Base-by-base conservation (phyloP, 306 rosid genomes). In the Citrullus amarus region DNA sequence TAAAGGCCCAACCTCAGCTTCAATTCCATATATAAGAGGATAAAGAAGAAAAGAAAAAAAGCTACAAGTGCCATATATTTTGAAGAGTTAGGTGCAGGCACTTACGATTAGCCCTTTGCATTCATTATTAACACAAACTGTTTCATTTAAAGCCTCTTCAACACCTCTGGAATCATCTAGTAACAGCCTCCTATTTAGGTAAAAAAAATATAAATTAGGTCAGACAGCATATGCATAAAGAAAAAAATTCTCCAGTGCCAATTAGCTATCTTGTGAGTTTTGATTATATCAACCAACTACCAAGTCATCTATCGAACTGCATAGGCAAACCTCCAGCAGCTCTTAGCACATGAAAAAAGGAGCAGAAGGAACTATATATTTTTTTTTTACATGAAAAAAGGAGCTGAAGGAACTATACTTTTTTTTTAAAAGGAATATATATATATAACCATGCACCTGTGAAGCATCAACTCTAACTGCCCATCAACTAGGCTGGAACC, bases 141-240 rank as follows among this genome's bases (percentile, higher is more conserved):
- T 92, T 88, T 95, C 97, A 78, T 92, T 92, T 38, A 95, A 80
- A 74, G 93, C 89, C 87, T 95, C 99, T 1, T 6, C 92, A 67
- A 95, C 99, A 38, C 97, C 97, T 87, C 97, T 91, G 46, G 87
- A 81, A 78, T 95, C 99, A 83, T 95, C 99, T 75, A 70, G 70
- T 68, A 91, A 72, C 57, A 92, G 80, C 84, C 99, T 92, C 99
- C 99, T 95, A 68, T 11, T 58, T 58, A 44, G 67, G 59, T 60
- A 25, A 68, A 16, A 78, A 66, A 18, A 75, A 78, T 55, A 20
- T 18, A 38, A 38, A 36, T 78, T 51, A 65, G 46, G 50, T 9
- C 48, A 18, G 11, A 41, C 69, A 28, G 43, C n/a, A 48, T 25
- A 25, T 71, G 22, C 77, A 50, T 50, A 50, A 71, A 28, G 59